Percentiles rank a stretch among this genome's conserved stretches.
Evolutionary conservation across 1,284 basidiomycete species (phyloP).

Genomic region (Cutaneotrichosporon sp.): DNA sequence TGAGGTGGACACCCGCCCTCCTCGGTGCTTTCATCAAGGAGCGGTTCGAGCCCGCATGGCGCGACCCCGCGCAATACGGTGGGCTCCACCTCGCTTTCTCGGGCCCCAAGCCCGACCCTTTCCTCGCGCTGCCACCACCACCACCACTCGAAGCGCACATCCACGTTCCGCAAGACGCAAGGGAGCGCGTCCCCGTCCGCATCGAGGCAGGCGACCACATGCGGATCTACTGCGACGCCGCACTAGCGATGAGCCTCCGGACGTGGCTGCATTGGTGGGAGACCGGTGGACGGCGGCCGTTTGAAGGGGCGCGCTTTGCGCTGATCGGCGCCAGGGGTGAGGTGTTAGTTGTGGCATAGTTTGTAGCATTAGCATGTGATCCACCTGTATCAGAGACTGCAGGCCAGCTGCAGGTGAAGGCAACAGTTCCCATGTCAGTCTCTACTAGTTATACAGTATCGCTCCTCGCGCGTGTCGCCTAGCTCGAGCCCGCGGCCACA

Average conservation of each 20-base stretch:
- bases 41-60: constrained; percentile 27
- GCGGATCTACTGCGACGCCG: constrained; percentile 39
- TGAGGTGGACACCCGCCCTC: constrained; percentile 32
- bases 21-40: constrained; percentile 26
- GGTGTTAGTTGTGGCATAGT: constrained; percentile 37
- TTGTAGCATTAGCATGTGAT: constrained; percentile 1
- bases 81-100: constrained; percentile 20
- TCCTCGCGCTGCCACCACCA: constrained; percentile 24
- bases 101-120: constrained; percentile 46
- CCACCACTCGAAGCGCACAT: constrained; percentile 13
- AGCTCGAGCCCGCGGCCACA: constrained; percentile 1
- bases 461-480: neutral
- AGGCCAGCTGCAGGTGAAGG: neutral
- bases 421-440: neutral
- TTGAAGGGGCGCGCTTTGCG: constrained; percentile 33
- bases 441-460: constrained; percentile 11
- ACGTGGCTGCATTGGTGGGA: constrained; percentile 36
- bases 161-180: neutral
- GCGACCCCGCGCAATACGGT: constrained; percentile 24
- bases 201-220: constrained; percentile 46
- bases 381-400: too few species aligned
- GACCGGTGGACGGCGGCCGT: constrained; percentile 17
- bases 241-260: constrained; percentile 36
- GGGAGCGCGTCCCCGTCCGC: constrained; percentile 11
- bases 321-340: constrained; percentile 42